Percentiles rank a stretch among this genome's conserved stretches.
These are phyloP conservation scores for Colletotrichum higginsianum DNA, from an alignment of 2,329 filamentous ascomycete species.

Conservation along the genomic window DNA sequence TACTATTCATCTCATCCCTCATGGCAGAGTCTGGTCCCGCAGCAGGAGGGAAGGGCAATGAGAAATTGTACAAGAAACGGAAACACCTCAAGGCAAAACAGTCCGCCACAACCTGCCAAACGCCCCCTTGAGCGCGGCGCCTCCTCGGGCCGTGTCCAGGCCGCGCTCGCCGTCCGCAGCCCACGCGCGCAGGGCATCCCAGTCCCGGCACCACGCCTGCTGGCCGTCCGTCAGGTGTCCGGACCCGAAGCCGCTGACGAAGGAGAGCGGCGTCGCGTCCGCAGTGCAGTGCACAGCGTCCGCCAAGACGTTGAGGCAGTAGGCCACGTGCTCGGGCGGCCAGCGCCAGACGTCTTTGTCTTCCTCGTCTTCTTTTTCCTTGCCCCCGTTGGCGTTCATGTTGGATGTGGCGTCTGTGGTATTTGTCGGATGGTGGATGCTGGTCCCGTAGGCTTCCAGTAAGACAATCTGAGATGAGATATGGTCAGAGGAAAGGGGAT, in stretches of 20 bases:
- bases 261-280: slow-evolving; percentile 20
- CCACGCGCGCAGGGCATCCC: not conserved
- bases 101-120: not conserved
- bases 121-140: not conserved
- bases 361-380: not conserved
- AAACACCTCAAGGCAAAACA: not conserved
- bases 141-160: not conserved
- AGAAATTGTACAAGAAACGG: too few relatives aligned
- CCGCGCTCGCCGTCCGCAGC: not conserved
- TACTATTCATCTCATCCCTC: too few relatives aligned
- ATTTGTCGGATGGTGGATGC: not conserved
- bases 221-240: slow-evolving; percentile 7
- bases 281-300: slow-evolving; percentile 8
- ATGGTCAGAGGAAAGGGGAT: too few relatives aligned
- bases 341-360: slow-evolving; percentile 3
- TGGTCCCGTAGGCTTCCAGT: not conserved
- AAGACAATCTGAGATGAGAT: not conserved
- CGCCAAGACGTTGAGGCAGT: slow-evolving; percentile 16
- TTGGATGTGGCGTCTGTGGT: not conserved
- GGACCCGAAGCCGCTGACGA: slow-evolving; percentile 10
- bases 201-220: slow-evolving; percentile 10
- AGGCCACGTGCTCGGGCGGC: slow-evolving; percentile 21
- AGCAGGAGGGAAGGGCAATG: too few relatives aligned
- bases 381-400: not conserved
- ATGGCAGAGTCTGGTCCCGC: too few relatives aligned